phyloP scores from a whole-genome alignment of 768 basidiomycete genomes.

The Lactarius sanguifluus region DNA sequence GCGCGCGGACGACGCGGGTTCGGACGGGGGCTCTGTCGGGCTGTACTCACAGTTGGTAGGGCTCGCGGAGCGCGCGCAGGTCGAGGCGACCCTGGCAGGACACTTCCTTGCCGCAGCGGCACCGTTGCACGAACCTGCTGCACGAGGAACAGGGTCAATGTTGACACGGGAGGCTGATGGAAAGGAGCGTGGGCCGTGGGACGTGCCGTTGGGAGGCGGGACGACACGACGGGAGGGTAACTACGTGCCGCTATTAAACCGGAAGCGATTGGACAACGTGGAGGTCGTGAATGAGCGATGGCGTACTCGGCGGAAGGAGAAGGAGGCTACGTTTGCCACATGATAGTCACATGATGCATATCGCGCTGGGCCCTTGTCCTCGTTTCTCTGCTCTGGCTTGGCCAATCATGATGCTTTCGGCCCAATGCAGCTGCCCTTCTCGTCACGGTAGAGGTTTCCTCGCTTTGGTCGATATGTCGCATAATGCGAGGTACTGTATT shows the following conservation, averaged over 20 bases:
- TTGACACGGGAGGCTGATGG: slow-evolving; percentile 40
- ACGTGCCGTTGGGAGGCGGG: slow-evolving; percentile 73
- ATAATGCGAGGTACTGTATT: neutral
- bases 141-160: slow-evolving; percentile 41
- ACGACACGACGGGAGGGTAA: slow-evolving; percentile 56
- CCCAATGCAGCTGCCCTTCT: neutral
- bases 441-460: neutral
- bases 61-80: slow-evolving; percentile 54
- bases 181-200: slow-evolving; percentile 36
- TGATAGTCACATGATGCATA: neutral
- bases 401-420: too few relatives aligned
- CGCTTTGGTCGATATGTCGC: neutral
- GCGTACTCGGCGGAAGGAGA: slow-evolving; percentile 59
- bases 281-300: slow-evolving; percentile 79
- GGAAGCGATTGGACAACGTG: slow-evolving; percentile 68
- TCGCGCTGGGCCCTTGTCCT: neutral
- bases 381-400: too few relatives aligned
- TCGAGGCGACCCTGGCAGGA: slow-evolving; percentile 60
- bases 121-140: slow-evolving; percentile 42
- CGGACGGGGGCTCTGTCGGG: slow-evolving; percentile 32
- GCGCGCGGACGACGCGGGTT: slow-evolving; percentile 56
- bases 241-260: slow-evolving; percentile 65
- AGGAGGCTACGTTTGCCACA: too few relatives aligned
- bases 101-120: slow-evolving; percentile 64
- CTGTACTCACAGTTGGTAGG: slow-evolving; percentile 19